Conservation (phyloP, 345 rosid species). For the Rhodamnia argentea region DNA sequence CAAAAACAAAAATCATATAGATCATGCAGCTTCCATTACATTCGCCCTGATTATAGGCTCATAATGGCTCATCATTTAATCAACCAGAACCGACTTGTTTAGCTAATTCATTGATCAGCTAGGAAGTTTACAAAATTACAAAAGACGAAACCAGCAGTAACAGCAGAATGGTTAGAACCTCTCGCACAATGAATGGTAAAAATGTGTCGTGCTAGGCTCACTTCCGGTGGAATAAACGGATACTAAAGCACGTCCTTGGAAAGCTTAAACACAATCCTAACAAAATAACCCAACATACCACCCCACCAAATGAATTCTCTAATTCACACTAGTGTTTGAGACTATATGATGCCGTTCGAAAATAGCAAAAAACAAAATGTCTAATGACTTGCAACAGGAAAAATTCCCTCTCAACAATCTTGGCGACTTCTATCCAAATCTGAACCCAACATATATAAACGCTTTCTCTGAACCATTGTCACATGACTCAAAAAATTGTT, state of each 20-base stretch:
- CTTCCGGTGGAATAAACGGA: not conserved
- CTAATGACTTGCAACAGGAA: not conserved
- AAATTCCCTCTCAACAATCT: not conserved
- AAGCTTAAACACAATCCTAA: not conserved
- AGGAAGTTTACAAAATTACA: not conserved
- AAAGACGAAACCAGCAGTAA: not conserved
- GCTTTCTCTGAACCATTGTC: not conserved
- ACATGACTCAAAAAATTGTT: not conserved
- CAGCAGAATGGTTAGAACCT: not conserved
- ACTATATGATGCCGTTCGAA: not conserved
- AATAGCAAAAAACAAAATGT: not conserved
- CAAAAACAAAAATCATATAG: not conserved
- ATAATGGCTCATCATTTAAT: not conserved
- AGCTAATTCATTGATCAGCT: not conserved
- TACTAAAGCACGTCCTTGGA: not conserved
- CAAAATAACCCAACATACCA: not conserved
- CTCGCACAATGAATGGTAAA: not conserved
- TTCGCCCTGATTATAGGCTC: not conserved
- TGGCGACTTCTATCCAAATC: not conserved
- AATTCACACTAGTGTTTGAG: not conserved
- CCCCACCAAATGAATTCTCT: not conserved
- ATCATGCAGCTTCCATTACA: not conserved
- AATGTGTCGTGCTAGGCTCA: not conserved
- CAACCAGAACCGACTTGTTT: not conserved
- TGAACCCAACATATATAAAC: not conserved